These are phyloP conservation scores for Chrysochromulina tobinii DNA, from an alignment of 78 protist species.

Conservation along the genomic window DNA sequence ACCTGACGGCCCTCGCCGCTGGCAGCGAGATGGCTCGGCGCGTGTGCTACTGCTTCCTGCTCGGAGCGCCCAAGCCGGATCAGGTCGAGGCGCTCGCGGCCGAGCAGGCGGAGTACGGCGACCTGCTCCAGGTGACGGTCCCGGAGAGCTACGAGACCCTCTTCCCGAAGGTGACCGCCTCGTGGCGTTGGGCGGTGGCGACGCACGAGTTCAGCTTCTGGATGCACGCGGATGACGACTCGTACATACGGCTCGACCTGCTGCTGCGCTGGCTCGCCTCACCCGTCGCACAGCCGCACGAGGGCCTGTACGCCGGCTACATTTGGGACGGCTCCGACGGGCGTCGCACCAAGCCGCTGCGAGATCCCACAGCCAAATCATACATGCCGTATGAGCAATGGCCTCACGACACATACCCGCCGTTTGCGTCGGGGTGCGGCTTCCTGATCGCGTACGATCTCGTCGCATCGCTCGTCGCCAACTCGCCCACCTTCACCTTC, in stretches of 20 bases:
- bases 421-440: constrained; percentile 24
- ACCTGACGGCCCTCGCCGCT: not conserved
- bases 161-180: not conserved
- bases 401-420: constrained; percentile 15
- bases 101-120: not conserved
- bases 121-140: not conserved
- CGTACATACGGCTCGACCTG: not conserved
- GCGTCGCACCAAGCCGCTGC: not conserved
- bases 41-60: not conserved
- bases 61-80: not conserved
- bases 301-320: not conserved
- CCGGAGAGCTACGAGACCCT: constrained; percentile 2
- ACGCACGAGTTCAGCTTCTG: not conserved
- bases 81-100: not conserved
- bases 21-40: not conserved
- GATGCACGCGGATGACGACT: constrained; percentile 22
- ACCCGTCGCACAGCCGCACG: too few species aligned
- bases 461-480: not conserved
- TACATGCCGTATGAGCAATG: constrained; percentile 10
- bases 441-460: not conserved
- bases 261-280: not conserved
- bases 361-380: not conserved
- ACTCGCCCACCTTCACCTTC: not conserved
- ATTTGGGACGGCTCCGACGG: not conserved
- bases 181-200: not conserved